Evolutionary conservation across 1,139 yeast genomes (phyloP).

Genomic region (Blastobotrys malaysiensis): DNA sequence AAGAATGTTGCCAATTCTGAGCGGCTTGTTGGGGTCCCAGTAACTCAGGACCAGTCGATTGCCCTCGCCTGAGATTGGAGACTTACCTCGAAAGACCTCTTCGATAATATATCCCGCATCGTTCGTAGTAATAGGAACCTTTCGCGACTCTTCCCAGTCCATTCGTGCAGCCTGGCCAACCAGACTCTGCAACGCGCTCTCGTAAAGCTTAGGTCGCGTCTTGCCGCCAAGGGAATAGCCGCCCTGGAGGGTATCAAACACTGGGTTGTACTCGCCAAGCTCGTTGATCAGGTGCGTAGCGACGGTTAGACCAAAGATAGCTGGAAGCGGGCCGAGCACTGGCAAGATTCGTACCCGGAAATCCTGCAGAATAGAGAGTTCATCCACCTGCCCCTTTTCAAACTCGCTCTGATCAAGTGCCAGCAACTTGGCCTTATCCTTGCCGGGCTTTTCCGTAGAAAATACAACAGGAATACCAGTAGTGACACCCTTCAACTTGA

Average conservation of each 20-base stretch:
- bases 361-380: constrained; percentile 78
- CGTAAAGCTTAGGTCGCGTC: constrained; percentile 77
- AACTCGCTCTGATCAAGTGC: constrained; percentile 79
- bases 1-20: constrained; percentile 67
- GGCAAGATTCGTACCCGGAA: constrained; percentile 92
- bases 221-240: constrained; percentile 69
- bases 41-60: constrained; percentile 72
- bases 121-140: constrained; percentile 62
- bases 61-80: constrained; percentile 80
- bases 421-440: constrained; percentile 78
- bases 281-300: constrained; percentile 78
- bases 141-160: constrained; percentile 42
- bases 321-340: constrained; percentile 94
- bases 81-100: constrained; percentile 87
- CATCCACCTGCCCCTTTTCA: constrained; percentile 77
- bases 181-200: constrained; percentile 70
- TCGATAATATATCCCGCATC: constrained; percentile 86
- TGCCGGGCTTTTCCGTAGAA: constrained; percentile 94
- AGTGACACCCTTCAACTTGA: constrained; percentile 70
- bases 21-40: constrained; percentile 65
- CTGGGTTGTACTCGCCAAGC: constrained; percentile 77
- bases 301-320: constrained; percentile 84
- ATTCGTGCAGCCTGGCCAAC: constrained; percentile 84
- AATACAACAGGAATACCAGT: constrained; percentile 82
- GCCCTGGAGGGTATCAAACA: constrained; percentile 47